These are phyloP conservation scores for Podosphaera xanthii DNA, from an alignment of 2,329 filamentous ascomycete genomes.

Conservation along the genomic window DNA sequence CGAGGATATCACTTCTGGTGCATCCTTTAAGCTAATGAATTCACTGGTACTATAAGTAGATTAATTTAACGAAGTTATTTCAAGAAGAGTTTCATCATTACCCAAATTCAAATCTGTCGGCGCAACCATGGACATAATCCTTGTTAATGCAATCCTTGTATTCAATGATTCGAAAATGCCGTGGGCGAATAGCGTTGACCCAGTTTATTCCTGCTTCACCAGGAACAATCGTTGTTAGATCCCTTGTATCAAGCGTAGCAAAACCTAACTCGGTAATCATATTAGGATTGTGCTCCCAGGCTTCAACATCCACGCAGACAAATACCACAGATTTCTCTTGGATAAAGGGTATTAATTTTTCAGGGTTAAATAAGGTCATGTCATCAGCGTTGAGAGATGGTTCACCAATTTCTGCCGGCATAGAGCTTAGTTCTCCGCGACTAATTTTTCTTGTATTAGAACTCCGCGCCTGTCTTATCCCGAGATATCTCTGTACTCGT, in stretches of 20 bases:
- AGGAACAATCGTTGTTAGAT: slow-evolving; percentile 30
- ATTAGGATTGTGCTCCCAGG: slow-evolving; percentile 42
- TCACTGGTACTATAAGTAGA: slow-evolving; percentile 24
- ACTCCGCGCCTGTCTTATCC: slow-evolving; percentile 26
- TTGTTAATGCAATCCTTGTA: slow-evolving; percentile 41
- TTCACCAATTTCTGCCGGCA: neutral
- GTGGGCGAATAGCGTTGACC: slow-evolving; percentile 39
- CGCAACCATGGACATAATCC: slow-evolving; percentile 47
- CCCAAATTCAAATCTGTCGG: slow-evolving; percentile 56
- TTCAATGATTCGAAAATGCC: slow-evolving; percentile 60
- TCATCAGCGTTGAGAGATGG: neutral
- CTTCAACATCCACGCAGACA: slow-evolving; percentile 63
- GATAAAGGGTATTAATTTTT: slow-evolving; percentile 21
- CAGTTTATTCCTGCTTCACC: slow-evolving; percentile 41
- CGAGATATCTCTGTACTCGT: slow-evolving; percentile 46
- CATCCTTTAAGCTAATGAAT: slow-evolving; percentile 24
- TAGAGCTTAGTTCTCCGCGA: slow-evolving; percentile 4
- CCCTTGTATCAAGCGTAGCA: slow-evolving; percentile 49
- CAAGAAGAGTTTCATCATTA: slow-evolving; percentile 18
- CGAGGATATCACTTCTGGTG: slow-evolving; percentile 23
- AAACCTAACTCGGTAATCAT: slow-evolving; percentile 72
- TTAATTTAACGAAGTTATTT: neutral
- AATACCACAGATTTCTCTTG: slow-evolving; percentile 40
- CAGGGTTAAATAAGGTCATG: slow-evolving; percentile 19
- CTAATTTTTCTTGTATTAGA: slow-evolving; percentile 2